Conservation (phyloP, 2,329 filamentous ascomycete genomes). For the Fusarium drepaniforme region DNA sequence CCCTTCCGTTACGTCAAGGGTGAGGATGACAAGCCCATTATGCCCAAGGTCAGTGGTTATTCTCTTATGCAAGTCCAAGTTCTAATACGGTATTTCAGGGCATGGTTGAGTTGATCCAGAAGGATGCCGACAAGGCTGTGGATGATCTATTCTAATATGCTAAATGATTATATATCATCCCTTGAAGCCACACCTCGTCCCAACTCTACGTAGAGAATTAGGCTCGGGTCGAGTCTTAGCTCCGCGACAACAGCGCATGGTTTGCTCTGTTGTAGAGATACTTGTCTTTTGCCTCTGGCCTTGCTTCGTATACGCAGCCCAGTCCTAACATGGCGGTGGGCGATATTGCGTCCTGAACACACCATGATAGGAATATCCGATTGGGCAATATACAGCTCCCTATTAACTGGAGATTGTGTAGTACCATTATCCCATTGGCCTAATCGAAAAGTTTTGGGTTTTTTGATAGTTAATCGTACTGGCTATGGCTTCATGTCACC, state of each 20-base stretch:
- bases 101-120: conserved; percentile 93
- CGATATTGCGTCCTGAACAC: not conserved
- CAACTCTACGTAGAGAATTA: not conserved
- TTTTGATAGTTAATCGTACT: not conserved
- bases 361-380: not conserved
- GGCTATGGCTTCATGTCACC: not conserved
- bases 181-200: not conserved
- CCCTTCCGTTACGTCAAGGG: conserved; percentile 94
- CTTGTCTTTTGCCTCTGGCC: not conserved
- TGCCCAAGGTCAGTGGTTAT: conserved; percentile 78
- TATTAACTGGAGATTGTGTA: not conserved
- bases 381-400: not conserved
- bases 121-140: conserved; percentile 93
- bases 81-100: conserved; percentile 67
- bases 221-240: not conserved
- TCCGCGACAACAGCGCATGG: not conserved
- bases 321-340: not conserved
- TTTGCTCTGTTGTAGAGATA: not conserved
- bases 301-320: not conserved
- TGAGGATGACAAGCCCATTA: conserved; percentile 81
- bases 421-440: not conserved
- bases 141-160: conserved; percentile 78
- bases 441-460: not conserved
- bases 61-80: not conserved
- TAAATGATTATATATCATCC: not conserved